Percentiles rank a stretch among this genome's conserved stretches.
phyloP scores from a whole-genome alignment of 768 basidiomycete species.

The Lentinula guzmanii region DNA sequence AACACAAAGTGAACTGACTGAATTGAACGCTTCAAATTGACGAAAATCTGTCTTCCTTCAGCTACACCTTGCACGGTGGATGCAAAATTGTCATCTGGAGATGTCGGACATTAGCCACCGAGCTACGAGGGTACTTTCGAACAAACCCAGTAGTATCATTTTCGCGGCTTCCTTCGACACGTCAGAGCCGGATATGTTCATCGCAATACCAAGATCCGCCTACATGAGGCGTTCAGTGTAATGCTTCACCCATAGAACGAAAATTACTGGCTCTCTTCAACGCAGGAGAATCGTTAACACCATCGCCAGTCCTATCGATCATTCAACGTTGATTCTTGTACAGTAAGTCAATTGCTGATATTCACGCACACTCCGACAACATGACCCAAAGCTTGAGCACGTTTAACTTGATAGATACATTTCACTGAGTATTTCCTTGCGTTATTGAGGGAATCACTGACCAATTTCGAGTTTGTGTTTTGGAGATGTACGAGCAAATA shows the following conservation, averaged over 20 bases:
- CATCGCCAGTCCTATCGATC: constrained; percentile 53
- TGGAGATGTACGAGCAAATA: constrained; percentile 67
- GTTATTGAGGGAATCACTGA: constrained; percentile 18
- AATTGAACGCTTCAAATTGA: constrained; percentile 66
- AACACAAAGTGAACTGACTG: constrained; percentile 34
- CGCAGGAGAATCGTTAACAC: constrained; percentile 69
- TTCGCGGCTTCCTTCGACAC: constrained; percentile 73
- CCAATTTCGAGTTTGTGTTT: constrained; percentile 73
- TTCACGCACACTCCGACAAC: constrained; percentile 62
- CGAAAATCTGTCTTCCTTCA: constrained; percentile 65
- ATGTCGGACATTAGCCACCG: background rate
- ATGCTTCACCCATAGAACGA: background rate
- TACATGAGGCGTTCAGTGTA: constrained; percentile 9
- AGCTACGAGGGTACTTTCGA: background rate
- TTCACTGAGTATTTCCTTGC: background rate
- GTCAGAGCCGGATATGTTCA: constrained; percentile 72
- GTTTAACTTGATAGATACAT: constrained; percentile 45
- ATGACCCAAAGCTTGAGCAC: constrained; percentile 63
- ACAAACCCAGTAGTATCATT: constrained; percentile 60
- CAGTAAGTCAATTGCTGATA: background rate
- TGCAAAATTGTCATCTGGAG: constrained; percentile 63
- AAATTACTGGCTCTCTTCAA: constrained; percentile 42
- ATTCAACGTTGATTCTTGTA: constrained; percentile 2
- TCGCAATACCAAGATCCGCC: constrained; percentile 69
- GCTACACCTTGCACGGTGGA: constrained; percentile 68